Evolutionary conservation across 371 early-diverging fungal genomes (phyloP), one percentile per base, ranked within the genome.

Genomic region (Syncephalastrum monosporum): DNA sequence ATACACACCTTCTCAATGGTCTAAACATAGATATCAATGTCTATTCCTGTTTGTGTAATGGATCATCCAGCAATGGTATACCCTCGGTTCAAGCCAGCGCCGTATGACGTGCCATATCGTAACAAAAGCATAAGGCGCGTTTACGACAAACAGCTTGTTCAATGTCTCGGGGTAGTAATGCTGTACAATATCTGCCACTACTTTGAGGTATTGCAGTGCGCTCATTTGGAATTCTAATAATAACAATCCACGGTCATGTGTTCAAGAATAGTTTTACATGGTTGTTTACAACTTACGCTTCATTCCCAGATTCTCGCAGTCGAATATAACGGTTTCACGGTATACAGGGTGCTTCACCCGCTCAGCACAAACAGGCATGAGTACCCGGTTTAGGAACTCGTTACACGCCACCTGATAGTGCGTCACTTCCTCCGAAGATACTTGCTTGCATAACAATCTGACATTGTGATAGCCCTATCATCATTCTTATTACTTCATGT

Each of bases 151-250:
- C 7, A 91, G 75, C 50, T 78, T 81, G 50, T 82, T 76, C 60
- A 92, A 75, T 41, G 90, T 83, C 64, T 92, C 94, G 23, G 94
- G 94, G 56, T 92, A 93, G 56, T 88, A 84, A 43, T 79, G 78
- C 57, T 91, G 90, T 61, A 90, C 88, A 57, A 83, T 74, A 53
- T 90, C 87, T 23, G 86, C 74, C 51, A 91, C 74, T 29, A 83
- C 83, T 27, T 82, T 77, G 51, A 91, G 70, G 72, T 91, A 78
- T 29, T 82, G 74, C 53, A 93, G 74, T 7, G 86, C 92, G 29
- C 79, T 82, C 78, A 87, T 77, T 55, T 91, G 82, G 53, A 91
- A 76, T 50, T 89, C 85, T 87, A 44, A 33, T 33, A 10, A 33
- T 29, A 29, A 29, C 29, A 29, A 29, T 21, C 68, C 68, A 55